These are phyloP conservation scores for Yamadazyma laniorum DNA, from an alignment of 805 yeast species.

Conservation along the genomic window DNA sequence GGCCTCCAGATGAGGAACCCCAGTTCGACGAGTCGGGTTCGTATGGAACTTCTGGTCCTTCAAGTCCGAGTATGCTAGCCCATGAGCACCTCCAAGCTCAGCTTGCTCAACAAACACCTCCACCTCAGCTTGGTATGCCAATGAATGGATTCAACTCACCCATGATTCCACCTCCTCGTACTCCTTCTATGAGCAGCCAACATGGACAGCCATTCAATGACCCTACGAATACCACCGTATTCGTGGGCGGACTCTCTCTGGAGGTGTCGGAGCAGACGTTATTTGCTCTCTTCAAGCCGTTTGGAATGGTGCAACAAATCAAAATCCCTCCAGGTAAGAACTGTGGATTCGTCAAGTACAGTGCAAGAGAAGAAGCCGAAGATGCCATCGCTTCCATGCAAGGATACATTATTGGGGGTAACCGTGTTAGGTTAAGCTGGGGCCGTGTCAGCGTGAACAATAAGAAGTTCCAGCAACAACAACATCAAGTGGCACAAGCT, in stretches of 20 bases:
- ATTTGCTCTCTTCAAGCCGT: conserved; percentile 62
- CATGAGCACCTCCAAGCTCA: not conserved
- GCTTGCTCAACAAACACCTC: not conserved
- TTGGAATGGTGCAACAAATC: conserved; percentile 67
- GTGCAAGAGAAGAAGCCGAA: conserved; percentile 78
- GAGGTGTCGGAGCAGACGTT: conserved; percentile 63
- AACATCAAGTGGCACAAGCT: conserved; percentile 31
- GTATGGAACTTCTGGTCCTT: conserved; percentile 2
- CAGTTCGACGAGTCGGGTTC: not conserved
- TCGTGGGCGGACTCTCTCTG: conserved; percentile 72
- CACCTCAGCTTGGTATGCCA: not conserved
- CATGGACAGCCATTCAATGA: conserved; percentile 40
- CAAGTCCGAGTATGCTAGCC: not conserved
- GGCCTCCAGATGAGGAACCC: not conserved
- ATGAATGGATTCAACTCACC: conserved; percentile 3
- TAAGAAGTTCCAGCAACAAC: conserved; percentile 32
- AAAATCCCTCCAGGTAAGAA: conserved; percentile 79
- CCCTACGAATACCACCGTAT: conserved; percentile 71
- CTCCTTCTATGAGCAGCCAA: conserved; percentile 3
- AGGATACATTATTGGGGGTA: conserved; percentile 83
- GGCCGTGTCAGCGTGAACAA: conserved; percentile 53
- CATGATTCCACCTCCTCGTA: not conserved
- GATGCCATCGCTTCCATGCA: conserved; percentile 84
- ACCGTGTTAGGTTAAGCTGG: conserved; percentile 83
- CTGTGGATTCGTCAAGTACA: conserved; percentile 86